phyloP scores from a whole-genome alignment of 441 rosid genomes.

The Manihot esculenta region DNA sequence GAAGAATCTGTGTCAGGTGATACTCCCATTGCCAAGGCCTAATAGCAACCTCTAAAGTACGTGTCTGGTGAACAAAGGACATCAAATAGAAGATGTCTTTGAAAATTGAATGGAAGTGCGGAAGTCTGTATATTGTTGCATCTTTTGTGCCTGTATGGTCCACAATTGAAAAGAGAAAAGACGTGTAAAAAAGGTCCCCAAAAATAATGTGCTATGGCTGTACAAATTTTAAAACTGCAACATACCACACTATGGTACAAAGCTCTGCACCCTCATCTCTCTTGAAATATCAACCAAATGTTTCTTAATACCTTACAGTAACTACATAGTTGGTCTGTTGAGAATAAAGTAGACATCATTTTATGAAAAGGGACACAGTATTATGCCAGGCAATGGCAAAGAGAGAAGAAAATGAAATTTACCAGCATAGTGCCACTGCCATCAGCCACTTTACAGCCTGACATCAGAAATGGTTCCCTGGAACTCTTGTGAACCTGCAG shows the following conservation, averaged over 20 bases:
- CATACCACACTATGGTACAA: background rate
- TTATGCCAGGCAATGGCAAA: background rate
- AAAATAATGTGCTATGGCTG: background rate
- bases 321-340: background rate
- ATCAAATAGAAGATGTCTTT: background rate
- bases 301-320: background rate
- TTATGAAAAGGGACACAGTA: background rate
- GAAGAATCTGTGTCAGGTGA: background rate
- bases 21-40: background rate
- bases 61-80: background rate
- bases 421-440: slow-evolving; percentile 97
- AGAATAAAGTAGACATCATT: background rate
- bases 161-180: background rate
- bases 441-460: slow-evolving; percentile 99
- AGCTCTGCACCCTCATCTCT: background rate
- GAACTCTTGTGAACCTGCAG: slow-evolving; percentile 74
- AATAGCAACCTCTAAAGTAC: background rate
- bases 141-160: background rate
- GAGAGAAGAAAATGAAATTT: slow-evolving; percentile 16
- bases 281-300: background rate
- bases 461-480: slow-evolving; percentile 80
- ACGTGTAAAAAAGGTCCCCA: background rate
- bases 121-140: background rate
- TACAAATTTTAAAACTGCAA: background rate
- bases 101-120: background rate